Conservation (phyloP, 208 protist species). For the Acanthamoeba quina region DNA sequence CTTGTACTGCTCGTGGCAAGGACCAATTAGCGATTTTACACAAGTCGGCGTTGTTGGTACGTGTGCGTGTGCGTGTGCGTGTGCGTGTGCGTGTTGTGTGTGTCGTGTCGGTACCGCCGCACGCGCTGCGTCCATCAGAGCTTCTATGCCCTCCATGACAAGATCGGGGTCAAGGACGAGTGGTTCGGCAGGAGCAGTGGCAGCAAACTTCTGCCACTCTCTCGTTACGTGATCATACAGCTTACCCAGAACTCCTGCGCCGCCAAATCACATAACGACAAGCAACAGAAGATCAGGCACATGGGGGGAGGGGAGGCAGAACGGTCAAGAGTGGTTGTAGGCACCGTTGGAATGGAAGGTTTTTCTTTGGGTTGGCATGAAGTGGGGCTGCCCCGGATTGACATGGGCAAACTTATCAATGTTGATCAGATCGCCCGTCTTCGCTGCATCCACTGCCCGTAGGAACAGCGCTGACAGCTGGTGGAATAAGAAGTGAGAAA, state of each 20-base stretch:
- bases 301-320: not conserved
- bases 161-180: not conserved
- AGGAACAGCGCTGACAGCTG: conserved; percentile 4
- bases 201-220: not conserved
- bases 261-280: no score
- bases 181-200: no score
- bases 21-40: not conserved
- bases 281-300: not conserved
- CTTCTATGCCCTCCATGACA: not conserved
- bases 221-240: not conserved
- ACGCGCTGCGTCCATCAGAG: not conserved
- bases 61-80: not conserved
- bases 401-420: not conserved
- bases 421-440: conserved; percentile 26
- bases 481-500: not conserved
- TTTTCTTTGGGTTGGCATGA: not conserved
- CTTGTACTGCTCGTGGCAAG: not conserved
- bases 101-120: not conserved
- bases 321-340: not conserved
- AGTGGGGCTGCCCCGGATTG: not conserved
- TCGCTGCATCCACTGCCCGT: conserved; percentile 21
- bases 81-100: no score
- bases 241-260: conserved; percentile 22
- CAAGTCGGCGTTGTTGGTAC: not conserved
- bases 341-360: not conserved